Evolutionary conservation across 129 eudicot species (phyloP), one percentile per base, ranked within the genome.

Genomic region (Scalesia atractyloides): DNA sequence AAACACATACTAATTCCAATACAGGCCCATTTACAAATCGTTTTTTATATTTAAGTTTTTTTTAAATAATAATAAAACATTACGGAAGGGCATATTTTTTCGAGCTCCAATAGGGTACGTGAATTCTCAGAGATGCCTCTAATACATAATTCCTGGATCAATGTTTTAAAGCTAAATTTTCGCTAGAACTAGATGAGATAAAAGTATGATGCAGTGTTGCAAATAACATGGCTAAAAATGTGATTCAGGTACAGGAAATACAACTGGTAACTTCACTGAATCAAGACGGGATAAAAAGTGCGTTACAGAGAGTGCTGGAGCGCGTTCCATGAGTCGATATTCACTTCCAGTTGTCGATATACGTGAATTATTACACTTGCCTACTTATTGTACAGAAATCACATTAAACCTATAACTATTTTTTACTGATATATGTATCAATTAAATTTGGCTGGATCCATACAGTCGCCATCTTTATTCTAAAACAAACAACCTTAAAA

Each of bases 241-340:
- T 43, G 64, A 53, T 44, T 81, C 84, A 90, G 97, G 99, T 94
- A 43, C 99, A 94, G 58, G 97, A 90, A 80, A 90, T 94, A 74
- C 99, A 84, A 47, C 70, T 94, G 60, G 79, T 79, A 33, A 94
- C 99, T 16, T 75, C 90, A 65, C 99, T 94, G 66, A 77, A 88
- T 84, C 99, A 90, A 88, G 97, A 86, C 7, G 99, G 99, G 36
- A 88, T 94, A 39, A 94, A 94, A 73, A 77, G 44, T 73, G 96
- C 99, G 15, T 57, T 94, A 73, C 94, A 88, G 75, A 83, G 89
- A 70, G 99, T 90, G 19, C 77, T 94, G 34, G 99, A 90, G 63
- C 97, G 99, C 7, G 87, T 94, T 43, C 97, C 97, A 3, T 93
- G 84, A 90, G 17, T 76, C 51, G 5, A 7, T 19, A 20, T 16